A percentile compares a stretch with the other conserved stretches of the same genome.
These are phyloP conservation scores for Sporothrix sp. DNA, from an alignment of 2,329 filamentous ascomycete genomes.

Conservation along the genomic window DNA sequence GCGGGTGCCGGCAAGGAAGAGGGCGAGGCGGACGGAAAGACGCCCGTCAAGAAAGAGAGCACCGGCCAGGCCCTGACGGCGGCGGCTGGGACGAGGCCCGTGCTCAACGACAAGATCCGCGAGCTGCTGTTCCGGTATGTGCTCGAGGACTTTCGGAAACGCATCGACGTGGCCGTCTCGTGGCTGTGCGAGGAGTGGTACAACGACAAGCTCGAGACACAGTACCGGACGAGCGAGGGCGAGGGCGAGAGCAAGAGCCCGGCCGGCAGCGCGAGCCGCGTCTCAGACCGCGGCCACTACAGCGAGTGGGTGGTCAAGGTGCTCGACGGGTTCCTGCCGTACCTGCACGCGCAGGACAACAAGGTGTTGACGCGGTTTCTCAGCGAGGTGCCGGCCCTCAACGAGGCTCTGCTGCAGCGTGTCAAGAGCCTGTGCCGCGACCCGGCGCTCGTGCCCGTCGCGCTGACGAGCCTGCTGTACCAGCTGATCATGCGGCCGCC, in stretches of 20 bases:
- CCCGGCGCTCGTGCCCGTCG: conserved; percentile 53
- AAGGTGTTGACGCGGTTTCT: conserved; percentile 84
- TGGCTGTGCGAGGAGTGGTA: conserved; percentile 99
- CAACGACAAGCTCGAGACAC: conserved; percentile 55
- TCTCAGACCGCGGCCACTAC: conserved; percentile 62
- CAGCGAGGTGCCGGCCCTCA: conserved; percentile 80
- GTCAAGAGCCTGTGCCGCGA: conserved; percentile 60
- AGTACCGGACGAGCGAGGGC: conserved; percentile 19
- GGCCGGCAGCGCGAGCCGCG: conserved; percentile 27
- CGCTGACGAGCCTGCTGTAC: conserved; percentile 55
- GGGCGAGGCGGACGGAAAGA: conserved; percentile 11
- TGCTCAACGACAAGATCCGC: conserved; percentile 61
- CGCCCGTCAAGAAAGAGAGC: conserved; percentile 14
- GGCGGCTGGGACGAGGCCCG: conserved; percentile 20
- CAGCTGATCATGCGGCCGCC: conserved; percentile 59
- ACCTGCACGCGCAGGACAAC: conserved; percentile 74
- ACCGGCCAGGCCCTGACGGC: conserved; percentile 18
- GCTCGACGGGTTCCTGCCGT: conserved; percentile 82
- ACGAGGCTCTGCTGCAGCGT: conserved; percentile 58
- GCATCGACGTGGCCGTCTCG: conserved; percentile 81
- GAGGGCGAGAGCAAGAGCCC: conserved; percentile 20
- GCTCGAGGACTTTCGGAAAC: conserved; percentile 80
- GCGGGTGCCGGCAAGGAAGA: conserved; percentile 34
- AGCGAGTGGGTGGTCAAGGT: conserved; percentile 69
- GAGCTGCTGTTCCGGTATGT: conserved; percentile 77